phyloP scores from a whole-genome alignment of 805 yeast genomes.

The Kodamaea laetipori region DNA sequence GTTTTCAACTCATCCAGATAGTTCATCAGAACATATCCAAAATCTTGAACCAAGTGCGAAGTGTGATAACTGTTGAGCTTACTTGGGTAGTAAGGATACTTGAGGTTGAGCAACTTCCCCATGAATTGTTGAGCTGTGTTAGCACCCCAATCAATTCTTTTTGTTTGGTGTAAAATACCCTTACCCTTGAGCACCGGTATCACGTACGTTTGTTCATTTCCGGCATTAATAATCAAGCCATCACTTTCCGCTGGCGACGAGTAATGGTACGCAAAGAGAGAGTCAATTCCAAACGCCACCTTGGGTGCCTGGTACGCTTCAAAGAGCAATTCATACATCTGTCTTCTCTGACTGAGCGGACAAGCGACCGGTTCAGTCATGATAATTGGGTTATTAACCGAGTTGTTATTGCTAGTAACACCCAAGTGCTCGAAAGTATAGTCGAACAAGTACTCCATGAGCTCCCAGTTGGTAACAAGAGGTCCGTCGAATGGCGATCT shows the following conservation, averaged over 20 bases:
- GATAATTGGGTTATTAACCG: constrained; percentile 75
- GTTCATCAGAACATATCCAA: constrained; percentile 73
- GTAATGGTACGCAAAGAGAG: constrained; percentile 72
- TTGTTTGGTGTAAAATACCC: constrained; percentile 66
- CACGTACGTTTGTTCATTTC: constrained; percentile 78
- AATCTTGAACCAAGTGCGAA: constrained; percentile 67
- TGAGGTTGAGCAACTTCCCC: constrained; percentile 63
- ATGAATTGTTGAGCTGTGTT: constrained; percentile 66
- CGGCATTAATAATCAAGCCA: constrained; percentile 83
- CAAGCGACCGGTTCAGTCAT: constrained; percentile 78
- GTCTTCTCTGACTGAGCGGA: constrained; percentile 67
- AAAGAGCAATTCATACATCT: constrained; percentile 79
- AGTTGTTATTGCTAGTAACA: constrained; percentile 48
- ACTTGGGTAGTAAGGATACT: constrained; percentile 90
- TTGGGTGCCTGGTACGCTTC: constrained; percentile 80
- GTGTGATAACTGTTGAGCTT: constrained; percentile 65
- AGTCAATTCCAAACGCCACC: constrained; percentile 80
- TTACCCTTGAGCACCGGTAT: constrained; percentile 78
- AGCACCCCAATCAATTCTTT: constrained; percentile 93
- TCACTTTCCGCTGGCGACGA: constrained; percentile 45
- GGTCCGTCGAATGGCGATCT: constrained; percentile 87
- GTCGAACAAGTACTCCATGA: constrained; percentile 78
- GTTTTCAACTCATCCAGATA: constrained; percentile 63
- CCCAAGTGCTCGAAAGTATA: constrained; percentile 81
- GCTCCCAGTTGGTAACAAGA: constrained; percentile 89